Evolutionary conservation across 2,329 filamentous ascomycete species (phyloP).

Genomic region (Boeremia exigua): DNA sequence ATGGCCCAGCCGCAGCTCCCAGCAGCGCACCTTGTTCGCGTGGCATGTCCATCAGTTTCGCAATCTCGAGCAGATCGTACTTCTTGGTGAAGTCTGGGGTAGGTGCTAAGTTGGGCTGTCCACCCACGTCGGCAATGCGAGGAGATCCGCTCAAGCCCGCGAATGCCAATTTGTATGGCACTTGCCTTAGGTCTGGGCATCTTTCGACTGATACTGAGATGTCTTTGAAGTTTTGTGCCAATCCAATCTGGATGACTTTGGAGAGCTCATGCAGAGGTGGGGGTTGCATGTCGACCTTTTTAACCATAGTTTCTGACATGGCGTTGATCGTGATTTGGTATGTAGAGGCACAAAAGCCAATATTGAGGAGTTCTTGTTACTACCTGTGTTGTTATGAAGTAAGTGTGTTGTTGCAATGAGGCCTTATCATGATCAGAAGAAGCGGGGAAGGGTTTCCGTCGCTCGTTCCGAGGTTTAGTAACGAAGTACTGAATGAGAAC

Average conservation of each 20-base stretch:
- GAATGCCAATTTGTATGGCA: constrained; percentile 50
- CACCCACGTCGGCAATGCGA: constrained; percentile 54
- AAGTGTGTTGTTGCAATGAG: neutral
- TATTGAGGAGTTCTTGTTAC: neutral
- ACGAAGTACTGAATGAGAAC: neutral
- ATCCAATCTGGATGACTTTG: neutral
- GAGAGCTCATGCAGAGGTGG: constrained; percentile 7
- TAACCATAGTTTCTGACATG: constrained; percentile 1
- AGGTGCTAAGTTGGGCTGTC: constrained; percentile 42
- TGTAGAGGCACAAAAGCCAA: neutral
- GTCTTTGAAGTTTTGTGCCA: constrained; percentile 3
- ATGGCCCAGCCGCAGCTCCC: constrained; percentile 26
- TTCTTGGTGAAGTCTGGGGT: constrained; percentile 16
- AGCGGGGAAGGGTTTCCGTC: neutral
- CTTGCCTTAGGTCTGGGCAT: constrained; percentile 48
- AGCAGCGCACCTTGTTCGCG: constrained; percentile 15
- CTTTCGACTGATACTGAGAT: constrained; percentile 23
- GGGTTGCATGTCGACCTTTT: neutral
- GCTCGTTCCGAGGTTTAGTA: neutral
- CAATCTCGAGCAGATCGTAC: constrained; percentile 15
- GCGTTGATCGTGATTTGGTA: neutral
- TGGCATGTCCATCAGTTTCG: constrained; percentile 22
- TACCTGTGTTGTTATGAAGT: neutral
- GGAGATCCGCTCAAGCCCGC: constrained; percentile 50
- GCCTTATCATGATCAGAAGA: neutral